Conservation (phyloP, 305 asterid species). For the Ilex paraguariensis region DNA sequence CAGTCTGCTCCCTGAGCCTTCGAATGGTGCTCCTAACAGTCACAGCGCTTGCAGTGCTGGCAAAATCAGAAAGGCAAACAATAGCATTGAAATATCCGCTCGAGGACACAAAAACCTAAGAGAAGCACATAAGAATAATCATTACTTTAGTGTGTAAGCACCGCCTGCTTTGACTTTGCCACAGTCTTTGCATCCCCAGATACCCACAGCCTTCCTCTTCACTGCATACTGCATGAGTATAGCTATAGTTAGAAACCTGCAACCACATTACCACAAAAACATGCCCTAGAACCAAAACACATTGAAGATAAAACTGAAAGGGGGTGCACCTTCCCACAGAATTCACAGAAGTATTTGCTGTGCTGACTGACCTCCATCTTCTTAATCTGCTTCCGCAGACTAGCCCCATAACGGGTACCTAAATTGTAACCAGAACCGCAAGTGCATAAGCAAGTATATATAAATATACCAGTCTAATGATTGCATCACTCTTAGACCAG, state of each 20-base stretch:
- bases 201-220: conserved; percentile 45
- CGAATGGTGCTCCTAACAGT: conserved; percentile 87
- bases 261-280: not conserved
- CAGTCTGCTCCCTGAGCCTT: conserved; percentile 87
- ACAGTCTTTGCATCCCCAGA: conserved; percentile 55
- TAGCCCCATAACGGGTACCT: conserved; percentile 64
- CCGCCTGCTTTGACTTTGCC: conserved; percentile 54
- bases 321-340: conserved; percentile 48
- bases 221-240: conserved; percentile 26
- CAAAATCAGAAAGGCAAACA: conserved; percentile 10
- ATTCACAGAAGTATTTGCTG: conserved; percentile 38
- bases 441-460: not conserved
- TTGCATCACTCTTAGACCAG: no score
- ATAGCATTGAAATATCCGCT: not conserved
- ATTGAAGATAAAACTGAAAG: not conserved
- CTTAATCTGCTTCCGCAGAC: conserved; percentile 62
- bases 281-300: not conserved
- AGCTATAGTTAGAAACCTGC: not conserved
- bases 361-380: conserved; percentile 56
- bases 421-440: not conserved
- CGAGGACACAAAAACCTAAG: not conserved
- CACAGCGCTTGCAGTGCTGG: conserved; percentile 86
- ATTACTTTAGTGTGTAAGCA: conserved; percentile 48
- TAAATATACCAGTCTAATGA: no score
- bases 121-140: not conserved